Evolutionary conservation across 2,329 filamentous ascomycete species (phyloP), one percentile per base, ranked within the genome.

Genomic region (Fusarium nelsonii): DNA sequence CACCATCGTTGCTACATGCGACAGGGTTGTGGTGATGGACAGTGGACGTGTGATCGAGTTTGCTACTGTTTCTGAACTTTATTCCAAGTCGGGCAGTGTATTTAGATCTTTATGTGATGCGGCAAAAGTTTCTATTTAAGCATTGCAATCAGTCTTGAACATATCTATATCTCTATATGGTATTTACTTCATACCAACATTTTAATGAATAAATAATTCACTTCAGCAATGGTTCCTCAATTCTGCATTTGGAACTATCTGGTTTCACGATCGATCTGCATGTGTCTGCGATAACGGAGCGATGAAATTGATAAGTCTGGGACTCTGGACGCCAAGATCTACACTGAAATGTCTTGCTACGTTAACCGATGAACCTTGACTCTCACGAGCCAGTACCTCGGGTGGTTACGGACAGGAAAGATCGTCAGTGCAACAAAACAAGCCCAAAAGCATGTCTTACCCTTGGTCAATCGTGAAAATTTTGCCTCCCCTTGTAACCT

Each of bases 1-100:
- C 8, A 72, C 66, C 1, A 72, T 72, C 5, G 32, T 72, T 30
- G 39, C 56, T 30, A 78, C 65, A 7, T 71, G 68, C 23, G 48
- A 69, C 26, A 59, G 56, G 39, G 69, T 71, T 4, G 18, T 71
- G 1, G 68, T 71, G 1, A 71, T 71, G 68, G 69, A 71, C 6
- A 39, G 44, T 30, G 69, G 69, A 4, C 56, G 23, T n/a, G 65
- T 71, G 4, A 65, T 64, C 1, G 69, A 71, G 44, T 71, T 63
- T 44, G 69, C 52, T n/a, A 39, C 46, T 4, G 63, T 68, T 11
- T 48, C 46, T 3, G 34, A 41, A 2, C 33, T 68, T 4, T 68
- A 53, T 39, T 8, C 34, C 8, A 63, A 37, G 18, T 7, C 30
- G 3, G 30, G 8, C 9, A 68, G 58, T 23, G 10, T 68, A 4